These are phyloP conservation scores for Nemania diffusa DNA, from an alignment of 2,329 filamentous ascomycete species.

Conservation along the genomic window DNA sequence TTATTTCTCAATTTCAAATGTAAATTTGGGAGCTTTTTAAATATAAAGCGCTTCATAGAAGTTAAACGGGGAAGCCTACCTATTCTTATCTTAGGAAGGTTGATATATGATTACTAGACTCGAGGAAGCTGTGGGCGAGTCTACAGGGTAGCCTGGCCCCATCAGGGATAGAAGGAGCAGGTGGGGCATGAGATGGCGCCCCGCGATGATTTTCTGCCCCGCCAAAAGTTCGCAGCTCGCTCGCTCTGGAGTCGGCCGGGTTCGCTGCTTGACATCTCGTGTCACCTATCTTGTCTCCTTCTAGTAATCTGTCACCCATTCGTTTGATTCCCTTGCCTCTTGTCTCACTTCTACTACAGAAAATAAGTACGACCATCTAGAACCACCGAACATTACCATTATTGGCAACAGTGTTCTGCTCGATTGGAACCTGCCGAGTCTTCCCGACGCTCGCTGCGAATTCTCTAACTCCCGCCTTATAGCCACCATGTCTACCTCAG, in stretches of 20 bases:
- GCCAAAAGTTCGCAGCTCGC: constrained; percentile 24
- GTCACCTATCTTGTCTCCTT: constrained; percentile 6
- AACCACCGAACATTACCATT: constrained; percentile 9
- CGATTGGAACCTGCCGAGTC: constrained; percentile 14
- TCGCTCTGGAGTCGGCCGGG: not conserved
- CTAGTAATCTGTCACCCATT: constrained; percentile 3
- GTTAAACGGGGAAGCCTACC: too few species aligned
- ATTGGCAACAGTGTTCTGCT: not conserved
- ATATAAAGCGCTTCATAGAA: not conserved
- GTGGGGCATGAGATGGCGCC: constrained; percentile 17
- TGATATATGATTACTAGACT: not conserved
- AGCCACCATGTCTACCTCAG: constrained; percentile 46
- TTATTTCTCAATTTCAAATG: not conserved
- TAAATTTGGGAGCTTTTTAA: not conserved
- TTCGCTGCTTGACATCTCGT: constrained; percentile 16
- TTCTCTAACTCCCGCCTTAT: not conserved
- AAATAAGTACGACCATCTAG: constrained; percentile 19
- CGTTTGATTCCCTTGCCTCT: too few species aligned
- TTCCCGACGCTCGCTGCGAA: constrained; percentile 5
- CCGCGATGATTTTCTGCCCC: constrained; percentile 31
- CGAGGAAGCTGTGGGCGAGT: not conserved
- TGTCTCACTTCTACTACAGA: constrained; percentile 20
- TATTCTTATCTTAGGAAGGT: too few species aligned
- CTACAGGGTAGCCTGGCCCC: constrained; percentile 22
- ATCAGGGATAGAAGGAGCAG: constrained; percentile 5